phyloP scores from a whole-genome alignment of 805 yeast species.

The Helenozyma rhizophorensis region DNA sequence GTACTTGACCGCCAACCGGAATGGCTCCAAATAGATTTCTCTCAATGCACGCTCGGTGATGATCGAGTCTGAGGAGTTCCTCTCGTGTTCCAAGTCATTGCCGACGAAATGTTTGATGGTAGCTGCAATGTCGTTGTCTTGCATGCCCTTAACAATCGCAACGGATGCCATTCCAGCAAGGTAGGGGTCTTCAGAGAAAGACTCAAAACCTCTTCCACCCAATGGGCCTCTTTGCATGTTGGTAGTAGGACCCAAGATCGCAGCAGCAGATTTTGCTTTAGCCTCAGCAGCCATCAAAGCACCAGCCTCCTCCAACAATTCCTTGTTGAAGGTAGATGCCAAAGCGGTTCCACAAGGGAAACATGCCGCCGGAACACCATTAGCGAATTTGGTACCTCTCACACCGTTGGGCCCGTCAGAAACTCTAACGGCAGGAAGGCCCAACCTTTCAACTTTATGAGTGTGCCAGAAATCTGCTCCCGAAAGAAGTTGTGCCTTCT shows the following conservation, averaged over 20 bases:
- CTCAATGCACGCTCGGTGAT: conserved; percentile 28
- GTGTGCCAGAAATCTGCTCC: conserved; percentile 54
- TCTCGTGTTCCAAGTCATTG: conserved; percentile 30
- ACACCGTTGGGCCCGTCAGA: conserved; percentile 34
- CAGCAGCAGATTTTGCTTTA: conserved; percentile 26
- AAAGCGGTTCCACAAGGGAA: conserved; percentile 34
- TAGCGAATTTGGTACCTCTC: conserved; percentile 27
- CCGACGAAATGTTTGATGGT: conserved; percentile 31
- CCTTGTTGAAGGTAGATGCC: conserved; percentile 28
- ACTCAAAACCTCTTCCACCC: conserved; percentile 33
- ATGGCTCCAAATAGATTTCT: conserved; percentile 32
- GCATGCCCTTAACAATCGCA: conserved; percentile 26
- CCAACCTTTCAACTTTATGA: conserved; percentile 30
- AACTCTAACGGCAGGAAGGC: conserved; percentile 44
- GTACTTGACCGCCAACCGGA: conserved; percentile 28
- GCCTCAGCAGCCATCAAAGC: conserved; percentile 30
- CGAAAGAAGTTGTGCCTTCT: conserved; percentile 27
- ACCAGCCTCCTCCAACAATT: conserved; percentile 25
- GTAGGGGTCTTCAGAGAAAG: conserved; percentile 31
- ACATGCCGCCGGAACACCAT: conserved; percentile 27
- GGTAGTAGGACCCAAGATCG: conserved; percentile 29
- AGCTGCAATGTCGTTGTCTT: conserved; percentile 25
- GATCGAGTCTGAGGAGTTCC: conserved; percentile 26
- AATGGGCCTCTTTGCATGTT: conserved; percentile 32
- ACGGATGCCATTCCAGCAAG: conserved; percentile 25